Conservation (phyloP, 108 stramenopile species). For the Epipyxis sp. region DNA sequence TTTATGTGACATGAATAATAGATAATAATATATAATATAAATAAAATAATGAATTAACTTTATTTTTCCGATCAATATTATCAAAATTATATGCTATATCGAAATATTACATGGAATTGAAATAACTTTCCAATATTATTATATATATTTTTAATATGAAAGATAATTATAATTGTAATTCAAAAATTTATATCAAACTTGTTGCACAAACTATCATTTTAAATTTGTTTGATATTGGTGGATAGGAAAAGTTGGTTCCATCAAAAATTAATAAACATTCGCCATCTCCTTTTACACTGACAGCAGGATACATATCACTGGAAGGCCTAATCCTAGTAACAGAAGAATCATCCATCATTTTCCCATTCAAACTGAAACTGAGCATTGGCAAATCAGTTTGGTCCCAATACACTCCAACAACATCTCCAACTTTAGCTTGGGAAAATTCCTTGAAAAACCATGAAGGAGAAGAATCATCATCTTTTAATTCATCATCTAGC, state of each 20-base stretch:
- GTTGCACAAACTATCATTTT: conserved; percentile 17
- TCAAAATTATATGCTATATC: too few relatives aligned
- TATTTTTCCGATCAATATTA: too few relatives aligned
- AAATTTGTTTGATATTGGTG: conserved; percentile 4
- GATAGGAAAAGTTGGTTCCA: background rate
- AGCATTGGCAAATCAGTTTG: conserved; percentile 31
- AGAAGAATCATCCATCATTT: background rate
- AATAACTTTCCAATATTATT: too few relatives aligned
- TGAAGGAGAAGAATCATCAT: background rate
- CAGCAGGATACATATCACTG: conserved; percentile 16
- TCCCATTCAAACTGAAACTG: background rate
- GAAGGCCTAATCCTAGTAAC: conserved; percentile 21
- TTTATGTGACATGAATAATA: too few relatives aligned
- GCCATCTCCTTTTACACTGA: background rate
- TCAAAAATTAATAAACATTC: background rate
- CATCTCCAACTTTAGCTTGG: conserved; percentile 20
- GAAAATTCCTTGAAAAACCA: background rate
- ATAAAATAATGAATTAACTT: too few relatives aligned
- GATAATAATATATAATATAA: too few relatives aligned
- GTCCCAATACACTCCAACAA: conserved; percentile 28
- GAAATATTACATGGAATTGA: too few relatives aligned
- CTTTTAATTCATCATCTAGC: background rate
- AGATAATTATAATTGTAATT: background rate
- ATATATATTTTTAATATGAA: too few relatives aligned
- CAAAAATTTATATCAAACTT: conserved; percentile 2